Conservation (phyloP, 208 protist species). For the Wallacemonas sp. region DNA sequence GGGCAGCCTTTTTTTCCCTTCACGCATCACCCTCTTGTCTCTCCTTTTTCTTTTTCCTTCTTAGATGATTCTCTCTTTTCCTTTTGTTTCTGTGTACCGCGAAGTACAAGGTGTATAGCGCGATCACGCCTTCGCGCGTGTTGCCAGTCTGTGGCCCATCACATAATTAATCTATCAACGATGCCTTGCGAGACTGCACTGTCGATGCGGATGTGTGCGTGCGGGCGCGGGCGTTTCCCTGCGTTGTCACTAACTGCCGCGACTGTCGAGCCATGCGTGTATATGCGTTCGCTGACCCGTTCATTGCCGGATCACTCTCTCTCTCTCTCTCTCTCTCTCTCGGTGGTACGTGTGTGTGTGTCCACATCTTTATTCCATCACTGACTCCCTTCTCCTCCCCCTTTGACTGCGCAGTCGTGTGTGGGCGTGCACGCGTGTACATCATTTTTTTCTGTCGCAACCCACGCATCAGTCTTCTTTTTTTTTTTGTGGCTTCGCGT, state of each 20-base stretch:
- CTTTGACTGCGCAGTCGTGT: neutral
- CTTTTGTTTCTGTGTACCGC: neutral
- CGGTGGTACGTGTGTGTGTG: conserved; percentile 10
- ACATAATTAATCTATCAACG: too few relatives aligned
- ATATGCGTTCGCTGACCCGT: neutral
- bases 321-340: conserved; percentile 2
- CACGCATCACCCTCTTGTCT: neutral
- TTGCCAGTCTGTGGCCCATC: neutral
- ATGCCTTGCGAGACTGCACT: too few relatives aligned
- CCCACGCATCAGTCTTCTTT: neutral
- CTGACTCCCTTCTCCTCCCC: neutral
- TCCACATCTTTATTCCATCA: neutral
- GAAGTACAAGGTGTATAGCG: too few relatives aligned
- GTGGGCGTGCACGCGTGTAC: too few relatives aligned
- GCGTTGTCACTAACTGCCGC: too few relatives aligned
- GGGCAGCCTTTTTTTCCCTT: too few relatives aligned
- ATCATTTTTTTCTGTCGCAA: conserved; percentile 5
- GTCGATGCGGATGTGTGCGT: too few relatives aligned
- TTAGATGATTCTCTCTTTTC: neutral
- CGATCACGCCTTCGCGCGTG: too few relatives aligned
- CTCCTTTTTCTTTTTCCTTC: conserved; percentile 14
- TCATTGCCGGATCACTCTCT: neutral
- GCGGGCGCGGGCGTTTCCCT: too few relatives aligned
- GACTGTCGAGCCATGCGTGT: too few relatives aligned
- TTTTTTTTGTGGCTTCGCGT: conserved; percentile 12